Evolutionary conservation across 2,329 filamentous ascomycete genomes (phyloP), one percentile per base, ranked within the genome.

Genomic region (Amylocarpus encephaloides): DNA sequence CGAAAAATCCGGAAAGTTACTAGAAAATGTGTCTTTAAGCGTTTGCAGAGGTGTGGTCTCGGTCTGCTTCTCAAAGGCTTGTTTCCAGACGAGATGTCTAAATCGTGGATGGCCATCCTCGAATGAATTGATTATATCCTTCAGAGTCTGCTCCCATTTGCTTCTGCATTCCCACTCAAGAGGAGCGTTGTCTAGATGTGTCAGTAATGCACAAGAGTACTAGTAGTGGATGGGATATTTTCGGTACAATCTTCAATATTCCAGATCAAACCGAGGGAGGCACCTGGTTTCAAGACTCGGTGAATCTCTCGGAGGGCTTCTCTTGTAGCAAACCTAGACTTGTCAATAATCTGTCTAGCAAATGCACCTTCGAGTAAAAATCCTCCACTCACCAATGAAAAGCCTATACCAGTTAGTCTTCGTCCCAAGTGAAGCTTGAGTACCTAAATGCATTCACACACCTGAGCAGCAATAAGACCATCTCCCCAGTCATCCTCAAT

Each of bases 221-320:
- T 26, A 10, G 9, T 10, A n/a, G n/a, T n/a, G n/a, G 26, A 30
- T 50, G 32, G 6, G 16, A 32, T 43, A 48, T 69, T 75, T 61
- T n/a, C n/a, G n/a, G n/a, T 67, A 83, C 83, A 87, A 56, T 86
- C 81, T 64, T 88, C 84, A 52, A 83, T 71, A 59, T 88, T 88
- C 85, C 86, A 89, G 47, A 89, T 82, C 64, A 86, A 66, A 12
- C 80, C 85, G 26, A 89, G 71, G 26, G 73, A 72, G 6, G 77
- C 77, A 6, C 75, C 75, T 0, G 80, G 80, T 60, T 76, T 77
- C 43, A 89, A 67, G 0, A 85, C 75, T 42, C 84, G 77, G 57
- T 80, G 75, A n/a, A 89, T 83, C 59, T 88, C 83, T 41, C 71
- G 67, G 26, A 90, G 68, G 0, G 83, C 71, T 33, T 78, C 73